Evolutionary conservation across 306 rosid species (phyloP).

Genomic region (Rosa multiflora): DNA sequence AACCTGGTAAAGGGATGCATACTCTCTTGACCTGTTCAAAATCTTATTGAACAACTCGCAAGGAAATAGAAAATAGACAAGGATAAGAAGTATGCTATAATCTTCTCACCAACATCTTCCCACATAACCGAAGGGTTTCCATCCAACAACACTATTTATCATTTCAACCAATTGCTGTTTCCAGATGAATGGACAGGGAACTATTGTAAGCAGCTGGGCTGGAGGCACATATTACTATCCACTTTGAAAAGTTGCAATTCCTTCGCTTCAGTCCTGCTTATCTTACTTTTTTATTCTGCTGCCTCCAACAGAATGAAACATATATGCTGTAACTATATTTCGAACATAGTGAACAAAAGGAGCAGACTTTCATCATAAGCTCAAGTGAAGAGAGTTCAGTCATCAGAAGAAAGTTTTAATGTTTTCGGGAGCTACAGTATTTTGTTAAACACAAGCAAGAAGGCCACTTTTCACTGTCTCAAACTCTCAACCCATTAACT

Average conservation of each 20-base stretch:
- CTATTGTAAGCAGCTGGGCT: neutral
- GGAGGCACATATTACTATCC: neutral
- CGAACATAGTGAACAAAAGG: neutral
- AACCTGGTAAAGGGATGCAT: slow-evolving; percentile 78
- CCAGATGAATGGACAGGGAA: neutral
- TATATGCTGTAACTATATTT: neutral
- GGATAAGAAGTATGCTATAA: neutral
- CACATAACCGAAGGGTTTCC: slow-evolving; percentile 88
- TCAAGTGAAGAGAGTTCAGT: neutral
- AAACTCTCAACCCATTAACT: neutral
- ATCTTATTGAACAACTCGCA: slow-evolving; percentile 7
- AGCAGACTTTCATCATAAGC: neutral
- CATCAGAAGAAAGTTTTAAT: neutral
- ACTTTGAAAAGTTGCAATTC: neutral
- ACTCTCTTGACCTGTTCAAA: slow-evolving; percentile 73
- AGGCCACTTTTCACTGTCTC: neutral
- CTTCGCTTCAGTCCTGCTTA: neutral
- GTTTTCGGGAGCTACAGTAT: neutral
- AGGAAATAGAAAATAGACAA: neutral
- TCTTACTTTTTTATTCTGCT: neutral
- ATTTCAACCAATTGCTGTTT: slow-evolving; percentile 51
- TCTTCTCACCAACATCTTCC: slow-evolving; percentile 83
- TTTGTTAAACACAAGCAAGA: neutral
- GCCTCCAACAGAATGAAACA: neutral
- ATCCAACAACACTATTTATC: slow-evolving; percentile 78